Base-by-base conservation (phyloP, 108 stramenopile species). In the Skeletonema costatum region DNA sequence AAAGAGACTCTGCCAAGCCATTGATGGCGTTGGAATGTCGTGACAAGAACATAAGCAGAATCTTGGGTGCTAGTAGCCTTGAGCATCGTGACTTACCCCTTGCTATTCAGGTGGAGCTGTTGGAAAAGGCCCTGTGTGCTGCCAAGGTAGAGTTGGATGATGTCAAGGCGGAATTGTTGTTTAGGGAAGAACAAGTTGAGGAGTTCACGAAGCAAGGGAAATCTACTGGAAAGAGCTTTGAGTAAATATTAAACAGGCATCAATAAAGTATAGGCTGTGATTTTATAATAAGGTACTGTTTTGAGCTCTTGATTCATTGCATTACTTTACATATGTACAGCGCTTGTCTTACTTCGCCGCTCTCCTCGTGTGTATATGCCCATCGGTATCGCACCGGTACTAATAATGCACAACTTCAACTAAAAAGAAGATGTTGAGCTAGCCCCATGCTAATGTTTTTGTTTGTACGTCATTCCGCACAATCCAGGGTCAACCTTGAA, bases 121-220 rank as follows among this genome's bases (percentile, higher is more conserved):
- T 83, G 71, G 82, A 83, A 44, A 83, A 83, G 67, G 75, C 82
- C 3, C 48, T 83, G 44, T 83, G 82, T 58, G 82, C 82, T 41
- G 82, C 82, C 39, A 83, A 83, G 51, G 68, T 83, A 41, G 82
- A 83, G 65, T 46, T 83, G 62, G 82, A 83, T 70, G 82, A 83
- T 64, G 82, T 83, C 9, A 83, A 83, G 48, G 82, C 82, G 2
- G 82, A 83, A 51, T 39, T 83, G 36, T 46, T 83, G 60, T 83
- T 76, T 39, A 60, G 75, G 69, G 72, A 73, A 38, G 72, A 73
- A 21, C 72, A 73, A 64, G 72, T 73, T 21, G 72, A 64, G 42
- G 48, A 60, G 2, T 50, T 73, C 2, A 31, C 35, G 62, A 73
- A 73, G 62, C 60, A 70, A 51, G 59, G 62, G 13, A 64, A 73